Base-by-base conservation (phyloP, 1,284 basidiomycete genomes). In the Trametes pubescens region DNA sequence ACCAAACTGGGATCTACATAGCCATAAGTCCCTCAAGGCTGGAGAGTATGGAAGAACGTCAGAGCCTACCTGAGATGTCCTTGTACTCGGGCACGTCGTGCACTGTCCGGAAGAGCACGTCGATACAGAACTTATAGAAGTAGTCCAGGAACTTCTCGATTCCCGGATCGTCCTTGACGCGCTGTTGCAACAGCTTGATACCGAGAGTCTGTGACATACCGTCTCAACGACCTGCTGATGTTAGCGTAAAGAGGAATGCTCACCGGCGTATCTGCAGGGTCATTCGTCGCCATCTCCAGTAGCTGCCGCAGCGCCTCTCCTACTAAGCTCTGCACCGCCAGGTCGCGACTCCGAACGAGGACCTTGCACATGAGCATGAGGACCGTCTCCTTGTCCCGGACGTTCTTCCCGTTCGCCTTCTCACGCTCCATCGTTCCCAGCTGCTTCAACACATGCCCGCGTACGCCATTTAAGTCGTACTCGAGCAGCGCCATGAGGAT, bases 271-370 rank as follows among this genome's bases (percentile, higher is more conserved):
- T 79, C 77, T 49, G 62, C 63, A 16, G 68, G 62, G 44, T 75
- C 74, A 44, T 62, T 65, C 13, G 64, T 77, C 24, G 89, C 89
- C 65, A 90, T 79, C 71, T 99, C 96, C 72, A 99, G 78, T 76
- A 98, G 82, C 57, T 90, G 85, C 77, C 91, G 91, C 71, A 99
- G 75, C n/a, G 93, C 90, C 76, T 99, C 97, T 0, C 93, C 91
- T 56, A 98, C 84, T 75, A 97, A 94, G 74, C 92, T 92, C 77
- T 98, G 94, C 57, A 98, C 85, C 1, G 95, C 95, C 69, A 95
- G 74, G 72, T 99, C 95, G 65, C 84, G 84, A 75, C 93, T 94
- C 63, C 84, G 81, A 37, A 91, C 88, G 77, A 99, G 81, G 56
- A 96, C 81, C 69, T 86, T 82, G 76, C 94, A 93, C 68, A 94